Evolutionary conservation across 1,284 basidiomycete genomes (phyloP).

Genomic region (Cutaneotrichosporon dermatis): DNA sequence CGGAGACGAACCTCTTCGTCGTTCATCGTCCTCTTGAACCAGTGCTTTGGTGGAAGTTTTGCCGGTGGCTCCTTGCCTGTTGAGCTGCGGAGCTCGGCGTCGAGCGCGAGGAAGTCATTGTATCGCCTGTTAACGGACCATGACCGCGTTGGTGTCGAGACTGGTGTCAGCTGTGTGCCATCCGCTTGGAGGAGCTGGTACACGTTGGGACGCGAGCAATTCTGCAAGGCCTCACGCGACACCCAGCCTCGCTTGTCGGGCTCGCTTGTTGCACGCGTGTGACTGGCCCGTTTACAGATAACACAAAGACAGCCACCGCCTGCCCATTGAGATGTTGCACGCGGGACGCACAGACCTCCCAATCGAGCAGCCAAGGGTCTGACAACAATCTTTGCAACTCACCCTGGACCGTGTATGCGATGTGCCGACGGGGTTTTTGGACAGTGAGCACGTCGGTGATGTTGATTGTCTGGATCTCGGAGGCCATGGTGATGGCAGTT

Average conservation of each 20-base stretch:
- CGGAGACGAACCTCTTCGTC: conserved; percentile 42
- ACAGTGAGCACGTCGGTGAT: conserved; percentile 46
- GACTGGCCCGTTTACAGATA: too few species aligned
- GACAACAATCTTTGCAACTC: conserved; percentile 10
- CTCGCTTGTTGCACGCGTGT: too few species aligned
- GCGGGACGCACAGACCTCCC: neutral
- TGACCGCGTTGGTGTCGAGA: conserved; percentile 56
- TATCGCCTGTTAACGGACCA: conserved; percentile 93
- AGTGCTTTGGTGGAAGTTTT: conserved; percentile 71
- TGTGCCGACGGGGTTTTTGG: conserved; percentile 41
- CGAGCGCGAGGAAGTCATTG: conserved; percentile 84
- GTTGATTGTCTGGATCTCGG: conserved; percentile 42
- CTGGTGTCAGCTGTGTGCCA: conserved; percentile 23
- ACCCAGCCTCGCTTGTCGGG: too few species aligned
- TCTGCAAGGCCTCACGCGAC: too few species aligned
- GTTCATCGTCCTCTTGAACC: conserved; percentile 51
- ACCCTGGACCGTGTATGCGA: conserved; percentile 48
- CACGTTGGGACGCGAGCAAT: too few species aligned
- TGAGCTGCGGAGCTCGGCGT: conserved; percentile 71
- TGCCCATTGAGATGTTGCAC: neutral
- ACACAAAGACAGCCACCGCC: too few species aligned
- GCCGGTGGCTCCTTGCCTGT: conserved; percentile 67
- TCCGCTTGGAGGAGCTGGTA: too few species aligned
- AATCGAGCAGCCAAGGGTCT: neutral
- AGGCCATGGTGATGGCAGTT: conserved; percentile 30